Conservation (phyloP, 2,329 filamentous ascomycete genomes). For the Akanthomyces muscarius region DNA sequence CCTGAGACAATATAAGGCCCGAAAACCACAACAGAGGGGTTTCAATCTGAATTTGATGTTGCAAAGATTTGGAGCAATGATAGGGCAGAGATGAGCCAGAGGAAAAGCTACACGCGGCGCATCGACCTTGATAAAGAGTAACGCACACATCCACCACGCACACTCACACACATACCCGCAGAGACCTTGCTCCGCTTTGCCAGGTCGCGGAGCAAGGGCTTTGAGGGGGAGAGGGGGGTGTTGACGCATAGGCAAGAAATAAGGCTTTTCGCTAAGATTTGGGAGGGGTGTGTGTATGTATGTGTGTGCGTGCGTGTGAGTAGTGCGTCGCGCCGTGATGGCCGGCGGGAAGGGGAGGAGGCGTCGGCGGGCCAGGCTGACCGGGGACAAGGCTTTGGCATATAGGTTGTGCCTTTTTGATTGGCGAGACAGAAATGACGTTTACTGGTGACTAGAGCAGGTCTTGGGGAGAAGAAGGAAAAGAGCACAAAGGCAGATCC, state of each 20-base stretch:
- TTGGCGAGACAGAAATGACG: not conserved
- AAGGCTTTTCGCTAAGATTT: not conserved
- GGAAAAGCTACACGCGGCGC: not conserved
- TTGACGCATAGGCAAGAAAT: not conserved
- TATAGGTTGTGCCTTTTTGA: not conserved
- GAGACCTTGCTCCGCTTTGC: not conserved
- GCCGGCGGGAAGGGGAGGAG: not conserved
- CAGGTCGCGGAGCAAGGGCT: not conserved
- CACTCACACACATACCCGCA: not conserved
- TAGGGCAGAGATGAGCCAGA: not conserved
- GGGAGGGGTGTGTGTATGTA: not conserved
- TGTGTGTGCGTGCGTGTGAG: no score
- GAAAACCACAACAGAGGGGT: not conserved
- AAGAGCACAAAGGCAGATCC: not conserved
- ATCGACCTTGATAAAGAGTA: slow-evolving; percentile 11
- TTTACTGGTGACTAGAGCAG: not conserved
- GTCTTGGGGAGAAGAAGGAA: not conserved
- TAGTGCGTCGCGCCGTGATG: no score
- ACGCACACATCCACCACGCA: not conserved
- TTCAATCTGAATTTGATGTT: not conserved
- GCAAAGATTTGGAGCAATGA: not conserved
- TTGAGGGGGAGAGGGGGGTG: not conserved
- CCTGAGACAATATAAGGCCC: slow-evolving; percentile 2
- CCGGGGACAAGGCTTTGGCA: not conserved
- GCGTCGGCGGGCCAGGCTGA: not conserved